Base-by-base conservation (phyloP, 176 grass and related monocot species). In the Phoenix dactylifera region DNA sequence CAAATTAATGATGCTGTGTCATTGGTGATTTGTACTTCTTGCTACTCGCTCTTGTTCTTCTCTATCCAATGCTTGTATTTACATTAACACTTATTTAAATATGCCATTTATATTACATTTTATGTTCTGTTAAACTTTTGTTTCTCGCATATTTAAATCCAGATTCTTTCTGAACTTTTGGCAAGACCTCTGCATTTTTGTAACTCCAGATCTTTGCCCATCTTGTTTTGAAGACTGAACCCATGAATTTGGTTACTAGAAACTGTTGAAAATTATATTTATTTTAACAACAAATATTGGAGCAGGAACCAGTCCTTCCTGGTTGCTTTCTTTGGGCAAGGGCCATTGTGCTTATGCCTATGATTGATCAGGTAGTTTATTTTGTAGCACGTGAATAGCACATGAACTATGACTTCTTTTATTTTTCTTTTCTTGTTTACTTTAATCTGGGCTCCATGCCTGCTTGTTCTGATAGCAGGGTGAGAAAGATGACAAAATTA, bases 401-500 rank as follows among this genome's bases (percentile, higher is more conserved):
- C 18, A 6, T 19, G 17, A 9, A 3, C 17, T 60, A 6, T 18
- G 17, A 18, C 6, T 35, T 60, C 16, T 7, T 30, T 60, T 60
- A 16, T 17, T 17, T 60, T 16, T 32, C 29, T 26, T 26, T 59
- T 16, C 7, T 35, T n/a, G 16, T 26, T 60, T 12, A 14, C 35
- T 44, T 39, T 44, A 35, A 63, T 63, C 22, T n/a, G 55, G 58
- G 32, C 7, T 26, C 50, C 28, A 12, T 3, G 28, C 12, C 28
- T 65, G 22, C 14, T 26, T 51, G 22, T 44, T 72, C 52, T 57
- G 22, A 24, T 60, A 57, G 63, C 51, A 80, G 77, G 77, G 70
- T 3, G 63, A 74, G 72, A 80, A 54, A 25, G 77, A 80, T 52
- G 70, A 80, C 55, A 80, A 74, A 60, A 80, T 80, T 52, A 80